Base-by-base conservation (phyloP, 148 eudicot species). In the Vaccinium darrowii region DNA sequence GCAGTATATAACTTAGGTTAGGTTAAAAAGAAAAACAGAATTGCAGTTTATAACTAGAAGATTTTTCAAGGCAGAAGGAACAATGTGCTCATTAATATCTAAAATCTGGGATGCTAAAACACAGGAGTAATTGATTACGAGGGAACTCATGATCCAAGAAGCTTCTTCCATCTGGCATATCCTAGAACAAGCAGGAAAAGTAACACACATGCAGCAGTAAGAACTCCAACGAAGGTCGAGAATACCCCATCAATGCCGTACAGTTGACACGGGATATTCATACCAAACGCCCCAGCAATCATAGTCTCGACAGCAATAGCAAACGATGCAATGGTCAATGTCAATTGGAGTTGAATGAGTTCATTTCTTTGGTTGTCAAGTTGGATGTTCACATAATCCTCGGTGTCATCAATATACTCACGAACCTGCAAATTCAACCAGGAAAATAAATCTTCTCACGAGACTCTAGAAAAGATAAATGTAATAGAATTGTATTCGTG, bases 331-430 rank as follows among this genome's bases (percentile, higher is more conserved):
- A 93, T 95, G 8, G 95, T 95, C 86, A 95, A 69, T 63, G 90
- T 94, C 89, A 97, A 84, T 87, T 97, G 98, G 72, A 95, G 93
- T 87, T 97, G 98, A 84, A 97, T 94, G 56, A 96, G 98, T 81
- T 96, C 98, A 16, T 96, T 96, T 84, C 98, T 91, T 73, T 96
- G 99, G 89, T 94, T 96, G 94, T 96, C 98, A 51, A 96, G 97
- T 83, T 96, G 98, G 85, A 96, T 96, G 85, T 96, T 96, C 6
- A 96, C 99, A 49, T 96, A 96, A 87, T 95, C 99, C 87, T 96
- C 99, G 7, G 99, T 96, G 90, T 96, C 97, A 84, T 96, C 98
- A 72, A 96, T 94, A 85, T 96, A 96, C 84, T 96, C 99, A 21
- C 98, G 95, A 13, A 96, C 98, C 99, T 94, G 92, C 33, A 85